These are phyloP conservation scores for Dipteronia sinensis DNA, from an alignment of 345 rosid genomes.

Conservation along the genomic window DNA sequence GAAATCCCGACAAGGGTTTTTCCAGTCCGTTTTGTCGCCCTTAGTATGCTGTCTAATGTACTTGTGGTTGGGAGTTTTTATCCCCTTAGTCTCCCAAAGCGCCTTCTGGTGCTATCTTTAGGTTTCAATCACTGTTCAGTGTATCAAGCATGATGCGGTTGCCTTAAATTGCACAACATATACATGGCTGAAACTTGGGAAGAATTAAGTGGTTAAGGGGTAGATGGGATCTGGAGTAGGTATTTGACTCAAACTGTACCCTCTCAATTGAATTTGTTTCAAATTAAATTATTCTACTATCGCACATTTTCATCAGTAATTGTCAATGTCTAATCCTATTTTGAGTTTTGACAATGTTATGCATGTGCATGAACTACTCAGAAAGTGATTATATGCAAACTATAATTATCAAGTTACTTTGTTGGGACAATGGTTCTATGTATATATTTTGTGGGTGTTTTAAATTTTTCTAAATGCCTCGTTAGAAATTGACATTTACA, in stretches of 20 bases:
- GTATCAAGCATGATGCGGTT: neutral
- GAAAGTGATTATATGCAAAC: neutral
- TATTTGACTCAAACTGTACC: neutral
- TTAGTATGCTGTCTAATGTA: neutral
- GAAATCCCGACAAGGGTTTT: neutral
- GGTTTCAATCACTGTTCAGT: neutral
- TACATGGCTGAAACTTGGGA: neutral
- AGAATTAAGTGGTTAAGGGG: neutral
- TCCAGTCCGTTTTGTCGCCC: neutral
- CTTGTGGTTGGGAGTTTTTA: neutral
- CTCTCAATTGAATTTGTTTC: neutral
- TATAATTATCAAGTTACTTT: neutral
- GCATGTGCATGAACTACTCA: neutral
- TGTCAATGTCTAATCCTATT: neutral
- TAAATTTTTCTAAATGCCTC: neutral
- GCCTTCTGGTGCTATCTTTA: neutral
- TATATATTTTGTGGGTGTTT: neutral
- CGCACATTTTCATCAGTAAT: neutral
- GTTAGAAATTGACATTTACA: conserved; percentile 9
- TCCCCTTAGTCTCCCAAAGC: neutral
- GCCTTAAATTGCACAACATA: neutral
- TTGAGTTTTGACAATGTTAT: neutral
- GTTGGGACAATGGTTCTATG: neutral
- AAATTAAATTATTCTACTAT: neutral
- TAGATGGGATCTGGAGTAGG: neutral